phyloP scores from a whole-genome alignment of 768 basidiomycete genomes.

The Termitomyces titanicus region DNA sequence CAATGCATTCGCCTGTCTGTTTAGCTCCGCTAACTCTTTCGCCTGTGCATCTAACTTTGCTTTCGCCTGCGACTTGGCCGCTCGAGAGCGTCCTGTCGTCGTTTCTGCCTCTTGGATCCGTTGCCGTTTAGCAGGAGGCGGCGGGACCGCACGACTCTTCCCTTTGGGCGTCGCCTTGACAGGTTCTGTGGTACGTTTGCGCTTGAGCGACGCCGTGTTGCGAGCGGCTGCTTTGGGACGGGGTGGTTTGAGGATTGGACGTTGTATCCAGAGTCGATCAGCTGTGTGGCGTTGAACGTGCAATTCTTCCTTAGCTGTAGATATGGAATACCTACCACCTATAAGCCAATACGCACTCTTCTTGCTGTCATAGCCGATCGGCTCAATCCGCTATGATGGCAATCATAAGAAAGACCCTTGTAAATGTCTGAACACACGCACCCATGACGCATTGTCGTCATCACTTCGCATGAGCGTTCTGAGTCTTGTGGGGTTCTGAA shows the following conservation, averaged over 20 bases:
- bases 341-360: conserved; percentile 84
- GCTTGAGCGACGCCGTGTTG: conserved; percentile 30
- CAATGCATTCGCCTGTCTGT: conserved; percentile 41
- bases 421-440: conserved; percentile 29
- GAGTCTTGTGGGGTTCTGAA: conserved; percentile 70
- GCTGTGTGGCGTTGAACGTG: conserved; percentile 33
- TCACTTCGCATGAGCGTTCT: conserved; percentile 74
- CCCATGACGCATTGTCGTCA: conserved; percentile 78
- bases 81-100: conserved; percentile 45
- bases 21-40: conserved; percentile 61
- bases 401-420: conserved; percentile 3
- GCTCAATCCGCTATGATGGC: conserved; percentile 66
- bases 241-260: conserved; percentile 34
- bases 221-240: conserved; percentile 37
- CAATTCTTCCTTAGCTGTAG: background rate
- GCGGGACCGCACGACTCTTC: conserved; percentile 9
- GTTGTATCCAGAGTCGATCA: conserved; percentile 85
- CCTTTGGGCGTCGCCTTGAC: conserved; percentile 11
- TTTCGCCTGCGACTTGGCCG: conserved; percentile 71
- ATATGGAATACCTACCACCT: conserved; percentile 50
- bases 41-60: conserved; percentile 65
- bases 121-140: conserved; percentile 18
- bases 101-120: conserved; percentile 13
- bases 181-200: conserved; percentile 27
- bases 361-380: conserved; percentile 79